These are phyloP conservation scores for Cynara cardunculus DNA, from an alignment of 129 eudicot species.

Conservation along the genomic window DNA sequence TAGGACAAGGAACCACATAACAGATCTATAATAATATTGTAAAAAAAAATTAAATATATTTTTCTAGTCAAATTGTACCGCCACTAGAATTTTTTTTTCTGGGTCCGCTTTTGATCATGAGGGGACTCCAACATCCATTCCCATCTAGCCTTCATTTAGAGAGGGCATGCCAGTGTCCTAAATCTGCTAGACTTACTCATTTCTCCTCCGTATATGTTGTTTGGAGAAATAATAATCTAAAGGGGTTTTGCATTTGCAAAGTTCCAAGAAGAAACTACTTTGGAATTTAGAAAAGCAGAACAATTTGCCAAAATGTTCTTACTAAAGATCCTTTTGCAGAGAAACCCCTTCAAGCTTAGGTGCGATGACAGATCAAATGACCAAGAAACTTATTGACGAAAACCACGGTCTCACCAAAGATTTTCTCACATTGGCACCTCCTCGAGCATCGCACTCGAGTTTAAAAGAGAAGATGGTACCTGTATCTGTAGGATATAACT, in stretches of 20 bases:
- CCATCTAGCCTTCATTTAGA: too few species aligned
- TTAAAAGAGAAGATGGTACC: conserved; percentile 26
- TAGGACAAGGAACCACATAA: too few species aligned
- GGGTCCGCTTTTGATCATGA: too few species aligned
- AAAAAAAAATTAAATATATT: too few species aligned
- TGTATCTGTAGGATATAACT: not conserved
- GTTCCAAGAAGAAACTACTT: not conserved
- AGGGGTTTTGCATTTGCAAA: not conserved
- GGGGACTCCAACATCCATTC: too few species aligned
- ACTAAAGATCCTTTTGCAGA: conserved; percentile 38
- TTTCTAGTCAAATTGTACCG: too few species aligned
- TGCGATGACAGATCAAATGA: conserved; percentile 14
- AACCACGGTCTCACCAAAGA: conserved; percentile 45
- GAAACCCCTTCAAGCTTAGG: conserved; percentile 40
- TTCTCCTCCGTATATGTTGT: not conserved
- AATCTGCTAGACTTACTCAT: not conserved
- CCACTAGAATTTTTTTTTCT: too few species aligned
- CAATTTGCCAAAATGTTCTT: not conserved
- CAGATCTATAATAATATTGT: too few species aligned
- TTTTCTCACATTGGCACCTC: conserved; percentile 72
- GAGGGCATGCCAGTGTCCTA: not conserved
- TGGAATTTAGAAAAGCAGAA: not conserved
- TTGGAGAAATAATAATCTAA: not conserved
- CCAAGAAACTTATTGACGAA: conserved; percentile 24
- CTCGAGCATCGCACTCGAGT: conserved; percentile 26